Conservation (phyloP, 225 moss, liverwort and hornwort genomes). For the Climacium dendroides region DNA sequence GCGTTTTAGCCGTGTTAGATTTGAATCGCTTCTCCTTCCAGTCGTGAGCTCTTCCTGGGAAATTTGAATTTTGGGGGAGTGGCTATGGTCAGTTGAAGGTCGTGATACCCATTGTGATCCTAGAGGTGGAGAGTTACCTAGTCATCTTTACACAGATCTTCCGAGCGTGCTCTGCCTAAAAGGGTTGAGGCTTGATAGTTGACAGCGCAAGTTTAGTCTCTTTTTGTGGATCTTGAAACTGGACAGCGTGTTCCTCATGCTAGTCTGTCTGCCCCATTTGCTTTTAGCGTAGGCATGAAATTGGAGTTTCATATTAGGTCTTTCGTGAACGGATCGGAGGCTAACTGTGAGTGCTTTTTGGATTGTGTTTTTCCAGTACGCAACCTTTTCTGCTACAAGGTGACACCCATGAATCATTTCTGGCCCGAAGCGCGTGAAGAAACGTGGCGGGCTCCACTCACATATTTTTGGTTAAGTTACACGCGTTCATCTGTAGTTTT, state of each 20-base stretch:
- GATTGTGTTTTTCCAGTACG: not conserved
- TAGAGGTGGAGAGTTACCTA: not conserved
- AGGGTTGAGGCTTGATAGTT: not conserved
- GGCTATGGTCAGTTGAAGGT: not conserved
- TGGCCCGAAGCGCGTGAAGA: not conserved
- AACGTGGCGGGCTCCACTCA: not conserved
- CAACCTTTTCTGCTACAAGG: not conserved
- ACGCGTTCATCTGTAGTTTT: not conserved
- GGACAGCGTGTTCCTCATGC: not conserved
- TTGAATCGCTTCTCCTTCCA: not conserved
- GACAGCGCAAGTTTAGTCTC: not conserved
- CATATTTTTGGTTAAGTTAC: not conserved
- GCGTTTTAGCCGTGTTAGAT: not conserved
- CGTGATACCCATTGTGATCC: not conserved
- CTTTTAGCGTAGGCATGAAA: not conserved
- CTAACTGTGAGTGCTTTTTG: not conserved
- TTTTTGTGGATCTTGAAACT: not conserved
- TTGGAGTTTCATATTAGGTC: not conserved
- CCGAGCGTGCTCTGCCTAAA: not conserved
- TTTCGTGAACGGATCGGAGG: not conserved
- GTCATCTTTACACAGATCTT: not conserved
- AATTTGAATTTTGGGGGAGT: not conserved
- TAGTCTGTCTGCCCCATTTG: not conserved
- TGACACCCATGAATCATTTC: conserved; percentile 1
- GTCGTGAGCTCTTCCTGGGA: not conserved